Conservation (phyloP, 2,329 filamentous ascomycete species). For the Fusarium anthophilum region DNA sequence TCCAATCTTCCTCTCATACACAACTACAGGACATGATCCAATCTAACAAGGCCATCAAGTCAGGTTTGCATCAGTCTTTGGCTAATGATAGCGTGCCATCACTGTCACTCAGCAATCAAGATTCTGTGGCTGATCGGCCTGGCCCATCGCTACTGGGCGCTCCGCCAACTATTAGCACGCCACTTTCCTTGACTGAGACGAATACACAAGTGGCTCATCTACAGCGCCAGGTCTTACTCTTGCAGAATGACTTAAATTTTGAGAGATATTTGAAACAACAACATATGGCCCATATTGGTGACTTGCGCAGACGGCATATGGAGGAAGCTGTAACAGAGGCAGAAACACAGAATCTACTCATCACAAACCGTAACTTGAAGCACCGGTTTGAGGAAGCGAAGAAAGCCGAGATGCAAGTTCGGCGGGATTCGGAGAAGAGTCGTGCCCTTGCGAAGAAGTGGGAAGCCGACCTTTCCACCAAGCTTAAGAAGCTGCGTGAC, state of each 20-base stretch:
- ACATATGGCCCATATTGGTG: conserved; percentile 82
- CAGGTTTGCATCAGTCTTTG: conserved; percentile 63
- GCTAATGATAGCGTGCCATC: conserved; percentile 68
- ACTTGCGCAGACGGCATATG: conserved; percentile 78
- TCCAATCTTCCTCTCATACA: conserved; percentile 60
- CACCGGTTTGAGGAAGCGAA: conserved; percentile 78
- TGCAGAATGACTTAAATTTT: conserved; percentile 84
- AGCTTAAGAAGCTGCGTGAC: conserved; percentile 72
- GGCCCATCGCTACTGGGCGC: conserved; percentile 42
- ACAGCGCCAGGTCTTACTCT: conserved; percentile 76
- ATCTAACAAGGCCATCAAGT: conserved; percentile 67
- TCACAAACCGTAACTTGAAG: conserved; percentile 78
- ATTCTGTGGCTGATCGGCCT: conserved; percentile 54
- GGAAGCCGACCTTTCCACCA: conserved; percentile 75
- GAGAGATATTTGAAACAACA: conserved; percentile 86
- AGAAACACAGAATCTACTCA: conserved; percentile 82
- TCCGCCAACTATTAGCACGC: conserved; percentile 41
- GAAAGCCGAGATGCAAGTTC: conserved; percentile 73
- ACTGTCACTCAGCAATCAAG: conserved; percentile 61
- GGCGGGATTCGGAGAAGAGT: conserved; percentile 76
- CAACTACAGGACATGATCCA: conserved; percentile 69
- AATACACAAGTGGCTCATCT: conserved; percentile 63
- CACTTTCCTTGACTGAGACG: conserved; percentile 46
- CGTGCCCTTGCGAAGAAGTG: conserved; percentile 80
- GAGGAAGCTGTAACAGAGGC: conserved; percentile 81